Base-by-base conservation (phyloP, 805 yeast genomes). In the Maudiozyma bulderi region DNA sequence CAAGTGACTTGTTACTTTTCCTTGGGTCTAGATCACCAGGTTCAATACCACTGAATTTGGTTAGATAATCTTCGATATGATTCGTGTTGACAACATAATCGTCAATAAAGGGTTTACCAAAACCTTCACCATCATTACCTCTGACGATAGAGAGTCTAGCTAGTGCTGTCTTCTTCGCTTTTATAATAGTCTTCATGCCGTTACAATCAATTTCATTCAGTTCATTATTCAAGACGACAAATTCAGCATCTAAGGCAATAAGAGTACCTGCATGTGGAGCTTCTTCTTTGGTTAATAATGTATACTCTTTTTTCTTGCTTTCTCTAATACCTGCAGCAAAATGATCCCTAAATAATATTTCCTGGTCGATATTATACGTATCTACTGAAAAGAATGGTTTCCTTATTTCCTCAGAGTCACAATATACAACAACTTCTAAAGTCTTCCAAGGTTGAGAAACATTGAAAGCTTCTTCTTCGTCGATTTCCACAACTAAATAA, bases 171-270 rank as follows among this genome's bases (percentile, higher is more conserved):
- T 78, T 76, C 45, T 81, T 81, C 0, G 99, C 97, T 51, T 81
- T 76, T 5, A 89, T 74, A 35, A 91, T 65, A 6, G 78, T 75
- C 53, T 82, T 81, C 5, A 74, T 59, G 0, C 98, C 97, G 52
- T 80, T 79, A 47, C 82, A 79, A 47, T 80, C 78, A 44, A 91
- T 77, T 59, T 90, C 97, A 42, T 80, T 76, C 52, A 83, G 80
- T 55, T 89, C 97, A 4, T 85, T 85, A 45, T 81, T 78, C 33
- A 90, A 64, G 32, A 82, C 77, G 3, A 93, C 98, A 73, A 95
- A 93, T 65, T 93, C 99, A 0, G 99, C 97, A 71, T 93, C 99
- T 50, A 93, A 84, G 0, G 98, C 99, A 15, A 91, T 82, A 39
- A 89, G 64, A 1, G 86, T 72, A 0, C 96, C 96, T 0, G 81